Evolutionary conservation across 108 stramenopile species (phyloP), one percentile per base, ranked within the genome.

Genomic region (Skeletonema marinoi): DNA sequence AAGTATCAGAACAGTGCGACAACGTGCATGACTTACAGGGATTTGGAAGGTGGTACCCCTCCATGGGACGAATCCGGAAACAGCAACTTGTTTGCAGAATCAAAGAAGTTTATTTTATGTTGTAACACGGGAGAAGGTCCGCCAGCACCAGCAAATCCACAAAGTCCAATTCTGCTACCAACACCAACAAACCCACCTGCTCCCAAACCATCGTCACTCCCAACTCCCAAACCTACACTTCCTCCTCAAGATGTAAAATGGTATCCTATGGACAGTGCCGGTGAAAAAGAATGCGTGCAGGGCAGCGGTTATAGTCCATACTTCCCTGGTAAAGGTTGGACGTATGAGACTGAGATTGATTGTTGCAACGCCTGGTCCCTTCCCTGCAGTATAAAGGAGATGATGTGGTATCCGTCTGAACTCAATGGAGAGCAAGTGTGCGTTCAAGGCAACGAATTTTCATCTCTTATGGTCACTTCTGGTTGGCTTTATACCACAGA

Each of bases 1-100:
- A 74, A 68, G 62, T 70, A 81, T 25, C 65, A 73, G 16, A 81
- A 81, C 42, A 38, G 74, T 19, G 73, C 73, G 3, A 81, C 80
- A 3, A 81, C 80, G 4, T 81, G 80, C 38, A 81, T 80, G 80
- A 7, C 12, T 11, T 51, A 64, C 63, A 17, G 70, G 0, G 36
- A 30, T 9, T 39, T 64, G 36, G 63, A 64, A 64, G 63, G 63
- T 21, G 32, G 30, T 17, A 17, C 2, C 17, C 63, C 63, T 35
- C 17, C 33, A 9, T 64, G 30, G 63, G 63, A 39, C n/a, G 29
- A 30, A 1, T 3, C 3, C 2, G 54, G 9, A 10, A 56, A 6
- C 25, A 25, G 54, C 54, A 33, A 13, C 63, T 8, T 19, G 9
- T 30, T 30, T 60, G 32, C 31, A 38, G 63, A 64, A 35, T 2